phyloP scores from a whole-genome alignment of 2,329 filamentous ascomycete species.

The Sclerotinia borealis region DNA sequence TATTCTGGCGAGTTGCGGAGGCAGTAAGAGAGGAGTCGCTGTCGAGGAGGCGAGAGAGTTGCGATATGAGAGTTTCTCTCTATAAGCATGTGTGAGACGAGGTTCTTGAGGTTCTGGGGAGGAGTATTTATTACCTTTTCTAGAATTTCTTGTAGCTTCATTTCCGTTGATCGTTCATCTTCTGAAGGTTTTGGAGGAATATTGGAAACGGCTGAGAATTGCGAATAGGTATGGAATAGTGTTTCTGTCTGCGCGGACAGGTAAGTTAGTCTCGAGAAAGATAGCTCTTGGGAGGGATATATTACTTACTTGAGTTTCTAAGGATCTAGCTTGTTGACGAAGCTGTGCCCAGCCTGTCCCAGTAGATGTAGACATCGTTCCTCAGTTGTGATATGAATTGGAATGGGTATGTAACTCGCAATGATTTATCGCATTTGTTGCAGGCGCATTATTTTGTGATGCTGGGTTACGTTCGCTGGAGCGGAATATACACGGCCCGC shows the following conservation, averaged over 20 bases:
- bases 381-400: not conserved
- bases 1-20: slow-evolving; percentile 95
- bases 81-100: slow-evolving; percentile 35
- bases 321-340: slow-evolving; percentile 77
- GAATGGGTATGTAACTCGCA: not conserved
- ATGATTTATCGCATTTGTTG: not conserved
- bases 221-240: slow-evolving; percentile 75
- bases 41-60: slow-evolving; percentile 84
- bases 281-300: not conserved
- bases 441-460: not conserved
- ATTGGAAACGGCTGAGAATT: slow-evolving; percentile 75
- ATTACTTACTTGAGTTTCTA: slow-evolving; percentile 74
- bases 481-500: slow-evolving; percentile 9
- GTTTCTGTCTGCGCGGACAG: slow-evolving; percentile 10
- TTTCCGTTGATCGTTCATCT: slow-evolving; percentile 74
- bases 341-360: slow-evolving; percentile 78
- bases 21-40: slow-evolving; percentile 82
- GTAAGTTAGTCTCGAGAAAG: not conserved
- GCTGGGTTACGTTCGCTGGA: slow-evolving; percentile 9
- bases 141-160: slow-evolving; percentile 76
- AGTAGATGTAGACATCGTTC: slow-evolving; percentile 20
- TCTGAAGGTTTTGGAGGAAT: slow-evolving; percentile 78
- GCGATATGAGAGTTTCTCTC: slow-evolving; percentile 75
- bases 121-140: slow-evolving; percentile 57
- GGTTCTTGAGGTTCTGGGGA: not conserved